A percentile compares a stretch with the other conserved stretches of the same genome.
Evolutionary conservation across 2,329 filamentous ascomycete species (phyloP).

Genomic region (Amylocarpus encephaloides): DNA sequence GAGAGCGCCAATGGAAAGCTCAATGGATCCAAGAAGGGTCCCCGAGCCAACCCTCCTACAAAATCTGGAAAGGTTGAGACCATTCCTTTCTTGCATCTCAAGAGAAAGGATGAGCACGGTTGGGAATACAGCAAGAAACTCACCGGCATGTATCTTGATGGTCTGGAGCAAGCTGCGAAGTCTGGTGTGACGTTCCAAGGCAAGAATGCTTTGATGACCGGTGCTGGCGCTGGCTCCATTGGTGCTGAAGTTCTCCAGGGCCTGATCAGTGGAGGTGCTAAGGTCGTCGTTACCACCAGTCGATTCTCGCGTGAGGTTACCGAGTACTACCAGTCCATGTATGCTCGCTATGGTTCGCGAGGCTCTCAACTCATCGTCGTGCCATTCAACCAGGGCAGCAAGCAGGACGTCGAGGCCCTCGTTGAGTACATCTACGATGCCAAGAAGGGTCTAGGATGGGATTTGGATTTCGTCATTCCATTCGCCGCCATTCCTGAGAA

Average conservation of each 20-base stretch:
- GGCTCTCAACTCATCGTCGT: slow-evolving; percentile 97
- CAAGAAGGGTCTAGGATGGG: slow-evolving; percentile 96
- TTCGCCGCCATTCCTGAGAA: slow-evolving; percentile 98
- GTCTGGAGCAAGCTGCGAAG: slow-evolving; percentile 80
- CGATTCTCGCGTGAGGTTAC: slow-evolving; percentile 96
- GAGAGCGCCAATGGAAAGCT: slow-evolving; percentile 58
- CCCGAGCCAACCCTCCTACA: slow-evolving; percentile 42
- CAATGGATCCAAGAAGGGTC: slow-evolving; percentile 49
- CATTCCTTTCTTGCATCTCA: slow-evolving; percentile 94
- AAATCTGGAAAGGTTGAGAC: slow-evolving; percentile 91
- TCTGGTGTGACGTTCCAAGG: slow-evolving; percentile 85
- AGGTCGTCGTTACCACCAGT: slow-evolving; percentile 93
- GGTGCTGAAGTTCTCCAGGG: slow-evolving; percentile 95
- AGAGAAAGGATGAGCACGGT: slow-evolving; percentile 85
- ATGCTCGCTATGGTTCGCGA: slow-evolving; percentile 84
- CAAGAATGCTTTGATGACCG: slow-evolving; percentile 97
- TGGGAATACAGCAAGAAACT: slow-evolving; percentile 99
- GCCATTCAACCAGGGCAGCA: slow-evolving; percentile 98
- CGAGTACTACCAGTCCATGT: slow-evolving; percentile 99
- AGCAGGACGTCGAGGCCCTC: slow-evolving; percentile 92
- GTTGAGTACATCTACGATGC: slow-evolving; percentile 94
- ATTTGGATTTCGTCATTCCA: slow-evolving; percentile 90
- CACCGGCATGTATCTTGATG: slow-evolving; percentile 86
- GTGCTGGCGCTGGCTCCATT: slow-evolving; percentile 94
- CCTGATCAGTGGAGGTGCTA: slow-evolving; percentile 91